Evolutionary conservation across 2,329 filamentous ascomycete genomes (phyloP).

Genomic region (Chaetomiaceae sp.): DNA sequence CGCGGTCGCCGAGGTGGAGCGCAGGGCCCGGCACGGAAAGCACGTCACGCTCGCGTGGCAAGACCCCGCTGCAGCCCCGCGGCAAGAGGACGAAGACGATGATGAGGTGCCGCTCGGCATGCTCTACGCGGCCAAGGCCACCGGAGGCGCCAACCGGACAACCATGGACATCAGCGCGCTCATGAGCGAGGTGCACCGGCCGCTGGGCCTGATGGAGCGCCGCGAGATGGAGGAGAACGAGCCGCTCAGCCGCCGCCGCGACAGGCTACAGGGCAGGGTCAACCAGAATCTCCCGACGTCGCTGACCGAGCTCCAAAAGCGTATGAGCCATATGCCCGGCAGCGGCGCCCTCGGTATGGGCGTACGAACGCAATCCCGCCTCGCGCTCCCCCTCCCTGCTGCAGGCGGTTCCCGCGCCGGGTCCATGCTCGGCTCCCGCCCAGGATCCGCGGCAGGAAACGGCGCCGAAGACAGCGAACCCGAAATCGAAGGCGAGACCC

Average conservation of each 20-base stretch:
- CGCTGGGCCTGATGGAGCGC: constrained; percentile 71
- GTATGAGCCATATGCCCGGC: constrained; percentile 41
- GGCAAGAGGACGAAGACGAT: constrained; percentile 60
- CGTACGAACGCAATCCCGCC: constrained; percentile 26
- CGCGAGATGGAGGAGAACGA: constrained; percentile 89
- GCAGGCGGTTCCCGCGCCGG: constrained; percentile 15
- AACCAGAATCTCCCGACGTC: constrained; percentile 31
- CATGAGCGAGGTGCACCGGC: constrained; percentile 54
- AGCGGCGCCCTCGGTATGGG: constrained; percentile 26
- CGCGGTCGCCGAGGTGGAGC: constrained; percentile 80
- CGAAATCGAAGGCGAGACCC: constrained; percentile 59
- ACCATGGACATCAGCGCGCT: constrained; percentile 39
- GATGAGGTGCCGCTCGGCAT: constrained; percentile 86
- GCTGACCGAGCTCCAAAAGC: constrained; percentile 32
- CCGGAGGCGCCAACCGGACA: constrained; percentile 36
- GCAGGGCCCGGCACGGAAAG: constrained; percentile 65
- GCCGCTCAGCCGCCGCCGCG: constrained; percentile 72
- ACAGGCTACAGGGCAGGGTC: constrained; percentile 62
- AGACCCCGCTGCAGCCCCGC: constrained; percentile 49
- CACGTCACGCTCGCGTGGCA: constrained; percentile 91
- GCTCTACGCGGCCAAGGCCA: constrained; percentile 61
- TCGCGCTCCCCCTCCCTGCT: constrained; percentile 18
- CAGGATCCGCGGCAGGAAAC: constrained; percentile 20
- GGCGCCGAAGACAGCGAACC: constrained; percentile 34
- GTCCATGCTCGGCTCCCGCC: constrained; percentile 23